A percentile compares a stretch with the other conserved stretches of the same genome.
phyloP scores from a whole-genome alignment of 2,329 filamentous ascomycete genomes.

The Cladorrhinum sp. region DNA sequence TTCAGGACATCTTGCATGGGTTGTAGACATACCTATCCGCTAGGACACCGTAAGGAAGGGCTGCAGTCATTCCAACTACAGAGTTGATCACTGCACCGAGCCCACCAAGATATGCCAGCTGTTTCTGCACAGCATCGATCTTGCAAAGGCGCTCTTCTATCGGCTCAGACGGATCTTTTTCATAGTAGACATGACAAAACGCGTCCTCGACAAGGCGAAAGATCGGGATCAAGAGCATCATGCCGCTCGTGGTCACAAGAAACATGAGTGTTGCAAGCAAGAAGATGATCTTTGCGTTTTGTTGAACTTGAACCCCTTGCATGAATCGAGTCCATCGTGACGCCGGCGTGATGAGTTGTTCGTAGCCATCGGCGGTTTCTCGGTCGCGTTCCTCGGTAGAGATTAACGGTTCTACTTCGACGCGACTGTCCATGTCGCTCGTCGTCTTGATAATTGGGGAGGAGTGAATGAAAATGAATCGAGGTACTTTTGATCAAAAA shows the following conservation, averaged over 20 bases:
- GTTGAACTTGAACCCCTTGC: conserved; percentile 17
- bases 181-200: conserved; percentile 23
- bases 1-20: not conserved
- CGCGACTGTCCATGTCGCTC: not conserved
- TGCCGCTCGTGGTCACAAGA: conserved; percentile 20
- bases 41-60: conserved; percentile 25
- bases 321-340: not conserved
- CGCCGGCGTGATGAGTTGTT: not conserved
- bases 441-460: not conserved
- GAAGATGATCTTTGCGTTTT: conserved; percentile 16
- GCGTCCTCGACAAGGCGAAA: conserved; percentile 27
- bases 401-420: conserved; percentile 19
- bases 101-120: conserved; percentile 23
- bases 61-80: conserved; percentile 17
- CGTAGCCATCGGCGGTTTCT: not conserved
- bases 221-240: conserved; percentile 23
- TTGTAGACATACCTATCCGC: conserved; percentile 20
- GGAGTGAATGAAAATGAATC: not conserved
- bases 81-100: conserved; percentile 17
- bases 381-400: conserved; percentile 12
- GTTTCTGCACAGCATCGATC: conserved; percentile 22
- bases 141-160: conserved; percentile 26
- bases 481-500: not conserved
- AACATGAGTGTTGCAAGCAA: conserved; percentile 23
- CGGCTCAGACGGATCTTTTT: conserved; percentile 16